Evolutionary conservation across 768 basidiomycete genomes (phyloP).

Genomic region (Leccinum barrowsii): DNA sequence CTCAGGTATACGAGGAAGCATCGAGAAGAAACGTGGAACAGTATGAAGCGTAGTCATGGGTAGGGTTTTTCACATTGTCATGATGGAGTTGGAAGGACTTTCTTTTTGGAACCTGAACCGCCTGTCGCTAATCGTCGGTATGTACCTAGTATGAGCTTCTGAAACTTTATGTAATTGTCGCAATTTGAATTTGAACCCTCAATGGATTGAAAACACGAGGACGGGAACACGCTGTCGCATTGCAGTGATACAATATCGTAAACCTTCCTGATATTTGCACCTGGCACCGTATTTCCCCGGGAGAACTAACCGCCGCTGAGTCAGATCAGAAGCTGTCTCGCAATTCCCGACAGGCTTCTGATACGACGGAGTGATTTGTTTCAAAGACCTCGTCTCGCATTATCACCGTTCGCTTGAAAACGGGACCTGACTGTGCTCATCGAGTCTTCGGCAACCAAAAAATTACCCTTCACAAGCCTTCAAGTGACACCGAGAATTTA

Average conservation of each 20-base stretch:
- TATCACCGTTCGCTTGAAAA: neutral
- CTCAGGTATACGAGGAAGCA: constrained; percentile 24
- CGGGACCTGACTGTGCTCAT: neutral
- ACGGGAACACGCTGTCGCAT: too few species aligned
- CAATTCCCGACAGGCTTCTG: neutral
- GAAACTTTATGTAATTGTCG: too few species aligned
- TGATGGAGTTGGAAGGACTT: neutral
- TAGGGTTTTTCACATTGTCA: neutral
- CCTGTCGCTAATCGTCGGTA: too few species aligned
- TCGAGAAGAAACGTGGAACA: constrained; percentile 9
- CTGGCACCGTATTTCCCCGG: neutral
- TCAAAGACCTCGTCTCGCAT: neutral
- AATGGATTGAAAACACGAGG: too few species aligned
- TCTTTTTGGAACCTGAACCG: neutral
- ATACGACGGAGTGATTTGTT: neutral
- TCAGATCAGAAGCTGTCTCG: neutral
- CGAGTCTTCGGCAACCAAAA: neutral
- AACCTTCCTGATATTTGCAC: neutral
- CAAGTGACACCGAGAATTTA: neutral
- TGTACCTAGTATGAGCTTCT: too few species aligned
- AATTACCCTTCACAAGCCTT: neutral
- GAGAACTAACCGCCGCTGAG: neutral
- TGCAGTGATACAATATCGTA: too few species aligned
- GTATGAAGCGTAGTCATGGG: constrained; percentile 1
- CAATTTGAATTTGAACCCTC: too few species aligned